These are phyloP conservation scores for Aspergillus brunneoviolaceus DNA, from an alignment of 2,329 filamentous ascomycete genomes.

Conservation along the genomic window DNA sequence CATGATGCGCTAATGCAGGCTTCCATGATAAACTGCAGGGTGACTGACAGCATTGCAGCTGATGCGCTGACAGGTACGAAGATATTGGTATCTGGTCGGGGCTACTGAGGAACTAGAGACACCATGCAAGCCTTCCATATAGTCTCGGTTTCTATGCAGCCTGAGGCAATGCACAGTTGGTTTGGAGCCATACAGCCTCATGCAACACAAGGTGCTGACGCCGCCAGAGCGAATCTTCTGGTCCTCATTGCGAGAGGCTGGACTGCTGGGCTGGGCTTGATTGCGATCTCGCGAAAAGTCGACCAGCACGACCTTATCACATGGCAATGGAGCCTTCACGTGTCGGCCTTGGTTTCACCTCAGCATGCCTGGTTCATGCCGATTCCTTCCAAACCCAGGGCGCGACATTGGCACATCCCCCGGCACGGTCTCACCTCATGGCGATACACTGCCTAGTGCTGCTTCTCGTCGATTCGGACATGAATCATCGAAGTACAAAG, in stretches of 20 bases:
- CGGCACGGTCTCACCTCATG: no score
- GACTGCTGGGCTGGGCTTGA: neutral
- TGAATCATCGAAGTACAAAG: neutral
- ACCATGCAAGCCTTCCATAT: neutral
- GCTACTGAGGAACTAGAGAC: neutral
- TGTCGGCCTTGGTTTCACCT: neutral
- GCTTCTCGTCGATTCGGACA: neutral
- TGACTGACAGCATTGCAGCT: neutral
- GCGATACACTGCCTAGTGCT: neutral
- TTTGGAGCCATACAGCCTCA: neutral
- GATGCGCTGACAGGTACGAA: slow-evolving; percentile 1
- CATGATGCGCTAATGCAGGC: slow-evolving; percentile 3
- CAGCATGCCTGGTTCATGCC: neutral
- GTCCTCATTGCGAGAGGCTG: neutral
- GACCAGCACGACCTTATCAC: neutral
- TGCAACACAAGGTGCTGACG: neutral
- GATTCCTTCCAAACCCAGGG: neutral
- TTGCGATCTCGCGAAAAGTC: neutral
- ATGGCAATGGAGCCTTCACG: neutral
- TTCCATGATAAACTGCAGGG: neutral
- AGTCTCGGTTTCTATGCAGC: neutral
- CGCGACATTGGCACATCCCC: no score
- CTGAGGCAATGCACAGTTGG: neutral
- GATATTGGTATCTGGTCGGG: neutral
- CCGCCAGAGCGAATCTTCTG: neutral